These are phyloP conservation scores for Bolboschoenus planiculmis DNA, from an alignment of 176 grass and related monocot species.

Conservation along the genomic window DNA sequence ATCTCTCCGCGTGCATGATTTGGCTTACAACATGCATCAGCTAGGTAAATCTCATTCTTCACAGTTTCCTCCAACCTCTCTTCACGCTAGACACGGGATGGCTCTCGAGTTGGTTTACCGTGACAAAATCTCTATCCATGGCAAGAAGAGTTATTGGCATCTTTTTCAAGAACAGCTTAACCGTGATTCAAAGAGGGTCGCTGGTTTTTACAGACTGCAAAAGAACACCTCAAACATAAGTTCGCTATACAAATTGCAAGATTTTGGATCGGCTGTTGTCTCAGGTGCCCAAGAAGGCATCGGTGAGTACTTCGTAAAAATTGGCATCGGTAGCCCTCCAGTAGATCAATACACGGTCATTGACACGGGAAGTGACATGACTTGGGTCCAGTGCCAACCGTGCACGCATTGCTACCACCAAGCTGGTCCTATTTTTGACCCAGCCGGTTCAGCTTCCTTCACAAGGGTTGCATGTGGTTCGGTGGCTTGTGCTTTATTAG, in stretches of 20 bases:
- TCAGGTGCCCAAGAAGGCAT: background rate
- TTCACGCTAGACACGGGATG: background rate
- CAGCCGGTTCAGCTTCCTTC: constrained; percentile 52
- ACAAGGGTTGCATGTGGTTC: constrained; percentile 45
- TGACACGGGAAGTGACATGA: constrained; percentile 77
- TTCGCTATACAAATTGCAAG: background rate
- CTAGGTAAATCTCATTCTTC: background rate
- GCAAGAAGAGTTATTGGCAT: background rate
- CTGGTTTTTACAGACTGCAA: background rate
- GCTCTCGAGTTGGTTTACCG: background rate
- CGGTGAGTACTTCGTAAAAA: background rate
- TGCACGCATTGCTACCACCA: constrained; percentile 68
- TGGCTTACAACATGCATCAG: background rate
- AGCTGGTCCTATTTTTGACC: constrained; percentile 62
- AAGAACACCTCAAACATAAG: background rate
- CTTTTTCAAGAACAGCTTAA: background rate
- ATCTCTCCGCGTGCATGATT: background rate
- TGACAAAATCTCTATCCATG: background rate
- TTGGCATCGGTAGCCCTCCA: background rate
- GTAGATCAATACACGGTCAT: constrained; percentile 34
- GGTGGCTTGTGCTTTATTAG: constrained; percentile 39
- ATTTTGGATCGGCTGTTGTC: background rate
- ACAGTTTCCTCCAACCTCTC: background rate
- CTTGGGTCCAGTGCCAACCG: constrained; percentile 66
- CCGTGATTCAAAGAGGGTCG: background rate